Conservation (phyloP, 495 filamentous ascomycete species). For the Daldinia childiae region DNA sequence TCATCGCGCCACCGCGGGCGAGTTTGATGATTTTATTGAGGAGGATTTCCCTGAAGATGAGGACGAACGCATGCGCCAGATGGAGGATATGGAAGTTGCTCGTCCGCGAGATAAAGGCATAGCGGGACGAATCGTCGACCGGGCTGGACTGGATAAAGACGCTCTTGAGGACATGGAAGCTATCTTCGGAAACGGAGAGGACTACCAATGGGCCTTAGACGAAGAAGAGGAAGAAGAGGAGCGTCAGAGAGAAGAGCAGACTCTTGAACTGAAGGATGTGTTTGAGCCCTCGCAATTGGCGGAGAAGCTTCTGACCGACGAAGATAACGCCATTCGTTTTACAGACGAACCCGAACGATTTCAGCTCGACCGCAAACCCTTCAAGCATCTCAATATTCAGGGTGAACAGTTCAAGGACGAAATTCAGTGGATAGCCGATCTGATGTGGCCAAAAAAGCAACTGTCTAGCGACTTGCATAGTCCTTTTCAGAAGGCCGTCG, state of each 20-base stretch:
- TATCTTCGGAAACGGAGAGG: slow-evolving; percentile 93
- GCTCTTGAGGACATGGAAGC: slow-evolving; percentile 93
- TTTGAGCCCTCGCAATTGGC: slow-evolving; percentile 95
- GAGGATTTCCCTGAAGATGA: slow-evolving; percentile 93
- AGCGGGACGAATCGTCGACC: slow-evolving; percentile 70
- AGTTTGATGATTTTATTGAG: slow-evolving; percentile 97
- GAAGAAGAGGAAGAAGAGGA: slow-evolving; percentile 83
- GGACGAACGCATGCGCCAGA: slow-evolving; percentile 73
- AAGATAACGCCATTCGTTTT: slow-evolving; percentile 87
- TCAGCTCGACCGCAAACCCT: slow-evolving; percentile 89
- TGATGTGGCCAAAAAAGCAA: slow-evolving; percentile 85
- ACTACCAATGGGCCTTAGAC: slow-evolving; percentile 92
- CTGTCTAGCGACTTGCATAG: slow-evolving; percentile 73
- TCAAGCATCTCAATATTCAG: slow-evolving; percentile 75
- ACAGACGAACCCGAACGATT: slow-evolving; percentile 93
- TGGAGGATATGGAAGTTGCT: slow-evolving; percentile 88
- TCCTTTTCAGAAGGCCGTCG: slow-evolving; percentile 86
- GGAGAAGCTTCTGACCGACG: slow-evolving; percentile 94
- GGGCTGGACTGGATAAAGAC: slow-evolving; percentile 84
- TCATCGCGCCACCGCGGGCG: slow-evolving; percentile 71
- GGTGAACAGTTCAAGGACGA: slow-evolving; percentile 89
- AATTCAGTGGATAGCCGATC: slow-evolving; percentile 85
- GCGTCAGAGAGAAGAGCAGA: slow-evolving; percentile 69
- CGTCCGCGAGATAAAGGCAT: slow-evolving; percentile 72
- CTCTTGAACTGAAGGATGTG: slow-evolving; percentile 93